Conservation (phyloP, 2,329 filamentous ascomycete species). For the Xylariaceae sp. region DNA sequence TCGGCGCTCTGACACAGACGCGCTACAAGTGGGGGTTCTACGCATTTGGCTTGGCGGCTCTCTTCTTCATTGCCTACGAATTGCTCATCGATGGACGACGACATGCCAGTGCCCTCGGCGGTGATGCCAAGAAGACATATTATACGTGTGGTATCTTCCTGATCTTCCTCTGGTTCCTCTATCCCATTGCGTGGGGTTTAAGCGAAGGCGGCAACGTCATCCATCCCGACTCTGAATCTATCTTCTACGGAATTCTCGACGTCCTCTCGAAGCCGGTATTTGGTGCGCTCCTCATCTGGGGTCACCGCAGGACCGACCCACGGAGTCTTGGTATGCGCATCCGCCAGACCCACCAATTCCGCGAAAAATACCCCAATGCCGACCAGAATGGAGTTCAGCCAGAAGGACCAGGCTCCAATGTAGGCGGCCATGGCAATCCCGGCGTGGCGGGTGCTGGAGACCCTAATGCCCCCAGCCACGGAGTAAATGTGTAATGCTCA, state of each 20-base stretch:
- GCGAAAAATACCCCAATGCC: slow-evolving; percentile 20
- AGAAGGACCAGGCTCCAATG: slow-evolving; percentile 18
- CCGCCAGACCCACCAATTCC: slow-evolving; percentile 23
- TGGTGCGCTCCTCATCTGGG: slow-evolving; percentile 56
- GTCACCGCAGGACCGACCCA: slow-evolving; percentile 60
- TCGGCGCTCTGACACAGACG: slow-evolving; percentile 59
- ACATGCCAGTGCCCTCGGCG: slow-evolving; percentile 52
- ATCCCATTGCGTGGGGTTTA: slow-evolving; percentile 62
- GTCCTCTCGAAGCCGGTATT: slow-evolving; percentile 62
- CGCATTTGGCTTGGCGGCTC: slow-evolving; percentile 49
- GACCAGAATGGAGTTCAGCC: slow-evolving; percentile 8
- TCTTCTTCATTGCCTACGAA: slow-evolving; percentile 58
- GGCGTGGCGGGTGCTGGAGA: no score
- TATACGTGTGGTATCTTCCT: slow-evolving; percentile 54
- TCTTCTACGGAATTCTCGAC: slow-evolving; percentile 67
- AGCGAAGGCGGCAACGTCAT: slow-evolving; percentile 63
- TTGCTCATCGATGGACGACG: slow-evolving; percentile 51
- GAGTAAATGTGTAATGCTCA: no score
- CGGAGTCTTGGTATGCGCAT: slow-evolving; percentile 49
- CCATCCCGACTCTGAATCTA: slow-evolving; percentile 60
- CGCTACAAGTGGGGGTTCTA: slow-evolving; percentile 69
- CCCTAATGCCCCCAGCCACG: no score
- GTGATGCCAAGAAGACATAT: slow-evolving; percentile 51
- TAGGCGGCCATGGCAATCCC: neutral
- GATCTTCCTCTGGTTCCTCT: slow-evolving; percentile 60